Conservation (phyloP, 257 asterid species). For the Perilla frutescens region DNA sequence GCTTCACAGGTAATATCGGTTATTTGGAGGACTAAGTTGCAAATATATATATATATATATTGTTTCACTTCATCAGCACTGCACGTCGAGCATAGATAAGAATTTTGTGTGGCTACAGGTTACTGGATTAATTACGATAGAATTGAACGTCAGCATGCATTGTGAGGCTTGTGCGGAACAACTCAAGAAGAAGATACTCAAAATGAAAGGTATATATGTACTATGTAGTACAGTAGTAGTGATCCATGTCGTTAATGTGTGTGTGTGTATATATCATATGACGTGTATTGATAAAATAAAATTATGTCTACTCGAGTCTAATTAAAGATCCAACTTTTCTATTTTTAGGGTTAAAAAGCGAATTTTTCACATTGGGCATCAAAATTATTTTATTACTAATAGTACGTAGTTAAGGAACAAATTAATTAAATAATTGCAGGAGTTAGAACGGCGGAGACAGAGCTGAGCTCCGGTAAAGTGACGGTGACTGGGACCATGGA, state of each 20-base stretch:
- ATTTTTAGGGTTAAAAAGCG: too few relatives aligned
- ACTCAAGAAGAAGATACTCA: conserved; percentile 81
- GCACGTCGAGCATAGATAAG: too few relatives aligned
- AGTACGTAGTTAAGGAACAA: not conserved
- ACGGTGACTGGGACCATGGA: conserved; percentile 84
- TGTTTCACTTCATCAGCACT: too few relatives aligned
- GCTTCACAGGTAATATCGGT: conserved; percentile 68
- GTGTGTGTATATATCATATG: too few relatives aligned
- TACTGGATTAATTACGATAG: conserved; percentile 62
- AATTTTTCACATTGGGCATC: too few relatives aligned
- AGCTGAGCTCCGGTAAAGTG: conserved; percentile 67
- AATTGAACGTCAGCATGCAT: conserved; percentile 83
- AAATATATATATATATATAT: not conserved
- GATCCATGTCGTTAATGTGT: too few relatives aligned
- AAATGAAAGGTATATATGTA: conserved; percentile 72
- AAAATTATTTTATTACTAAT: too few relatives aligned
- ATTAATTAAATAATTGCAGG: conserved; percentile 45
- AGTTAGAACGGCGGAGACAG: conserved; percentile 76
- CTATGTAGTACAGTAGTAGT: too few relatives aligned
- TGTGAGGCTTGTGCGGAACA: conserved; percentile 90
- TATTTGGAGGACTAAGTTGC: conserved; percentile 19
- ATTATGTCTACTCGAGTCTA: too few relatives aligned
- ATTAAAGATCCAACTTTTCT: too few relatives aligned
- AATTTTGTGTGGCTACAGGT: conserved; percentile 45
- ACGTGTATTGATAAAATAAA: too few relatives aligned